Evolutionary conservation across 352 stramenopile species (phyloP), one percentile per base, ranked within the genome.

Genomic region (Hyphochytrium catenoides): DNA sequence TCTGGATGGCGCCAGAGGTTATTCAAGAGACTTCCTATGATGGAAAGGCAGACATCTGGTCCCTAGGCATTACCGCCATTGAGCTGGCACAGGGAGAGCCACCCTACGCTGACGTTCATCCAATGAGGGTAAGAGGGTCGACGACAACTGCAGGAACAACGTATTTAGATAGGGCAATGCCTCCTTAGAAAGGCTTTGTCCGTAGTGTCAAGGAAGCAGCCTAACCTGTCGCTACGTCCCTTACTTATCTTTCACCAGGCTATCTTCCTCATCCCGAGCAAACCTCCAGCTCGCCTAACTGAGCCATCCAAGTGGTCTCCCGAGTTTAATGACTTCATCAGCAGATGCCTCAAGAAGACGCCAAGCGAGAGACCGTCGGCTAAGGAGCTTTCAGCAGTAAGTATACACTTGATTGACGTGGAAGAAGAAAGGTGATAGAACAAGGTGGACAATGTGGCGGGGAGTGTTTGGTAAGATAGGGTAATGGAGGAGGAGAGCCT

Each of bases 1-100:
- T 83, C 48, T 89, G 73, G 71, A 88, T 90, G 74, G 73, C 74
- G 15, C 73, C 73, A 3, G 73, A 90, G 41, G 74, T 90, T 23
- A 88, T 90, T 30, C 62, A 76, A 43, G 56, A 86, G 55, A 62
- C 73, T 14, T 50, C 69, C 34, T 82, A 84, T 44, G 65, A 85
- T 41, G 52, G 57, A 31, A 83, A 81, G 39, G 66, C 63, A 9
- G 66, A 81, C 25, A 60, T 81, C 34, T 81, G 64, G 64, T 77
- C 63, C 23, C 50, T 82, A 22, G 68, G 74, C 0, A 87, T 90
- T 47, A 90, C 74, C 1, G 73, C 73, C 16, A 76, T 90, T 35
- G 74, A 90, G 36, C 53, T 90, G 53, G 73, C 74, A 5, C 66
- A 86, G 23, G 73, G 73, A 5, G 61, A 69, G 31, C 71, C 74